Conservation (phyloP, 805 yeast species). For the Maudiozyma barnettii region DNA sequence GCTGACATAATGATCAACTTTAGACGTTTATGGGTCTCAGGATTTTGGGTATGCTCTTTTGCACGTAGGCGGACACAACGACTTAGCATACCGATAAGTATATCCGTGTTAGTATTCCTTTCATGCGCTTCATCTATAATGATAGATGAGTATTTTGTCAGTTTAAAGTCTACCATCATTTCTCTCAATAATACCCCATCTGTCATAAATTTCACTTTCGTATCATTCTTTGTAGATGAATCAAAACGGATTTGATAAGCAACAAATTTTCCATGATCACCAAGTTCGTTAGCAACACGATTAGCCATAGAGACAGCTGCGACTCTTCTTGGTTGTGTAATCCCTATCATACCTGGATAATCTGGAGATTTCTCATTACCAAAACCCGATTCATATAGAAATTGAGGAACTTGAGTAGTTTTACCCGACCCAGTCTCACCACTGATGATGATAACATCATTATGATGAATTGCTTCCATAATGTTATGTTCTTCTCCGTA, state of each 20-base stretch:
- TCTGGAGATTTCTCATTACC: constrained; percentile 48
- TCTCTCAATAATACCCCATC: constrained; percentile 91
- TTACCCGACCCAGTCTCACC: constrained; percentile 99
- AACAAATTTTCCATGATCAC: constrained; percentile 58
- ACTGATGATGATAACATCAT: constrained; percentile 82
- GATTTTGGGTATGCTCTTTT: constrained; percentile 40
- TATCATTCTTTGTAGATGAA: constrained; percentile 49
- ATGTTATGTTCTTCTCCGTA: constrained; percentile 82
- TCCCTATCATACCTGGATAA: constrained; percentile 89
- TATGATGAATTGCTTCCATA: constrained; percentile 92
- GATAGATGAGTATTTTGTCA: constrained; percentile 74
- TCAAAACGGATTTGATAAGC: constrained; percentile 82
- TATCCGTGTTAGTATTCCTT: constrained; percentile 91
- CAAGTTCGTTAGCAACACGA: constrained; percentile 69
- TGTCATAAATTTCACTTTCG: constrained; percentile 81
- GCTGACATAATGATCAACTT: constrained; percentile 95
- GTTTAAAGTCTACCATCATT: constrained; percentile 77
- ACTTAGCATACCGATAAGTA: constrained; percentile 87
- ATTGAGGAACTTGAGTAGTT: constrained; percentile 97
- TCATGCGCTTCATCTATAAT: constrained; percentile 98
- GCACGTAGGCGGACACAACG: constrained; percentile 70
- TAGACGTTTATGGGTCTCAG: constrained; percentile 45
- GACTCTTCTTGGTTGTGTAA: constrained; percentile 92
- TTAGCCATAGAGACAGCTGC: constrained; percentile 89
- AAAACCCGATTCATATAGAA: constrained; percentile 85